Evolutionary conservation across 2,329 filamentous ascomycete genomes (phyloP), one percentile per base, ranked within the genome.

Genomic region (Dryadomyces quercus-mongolicae): DNA sequence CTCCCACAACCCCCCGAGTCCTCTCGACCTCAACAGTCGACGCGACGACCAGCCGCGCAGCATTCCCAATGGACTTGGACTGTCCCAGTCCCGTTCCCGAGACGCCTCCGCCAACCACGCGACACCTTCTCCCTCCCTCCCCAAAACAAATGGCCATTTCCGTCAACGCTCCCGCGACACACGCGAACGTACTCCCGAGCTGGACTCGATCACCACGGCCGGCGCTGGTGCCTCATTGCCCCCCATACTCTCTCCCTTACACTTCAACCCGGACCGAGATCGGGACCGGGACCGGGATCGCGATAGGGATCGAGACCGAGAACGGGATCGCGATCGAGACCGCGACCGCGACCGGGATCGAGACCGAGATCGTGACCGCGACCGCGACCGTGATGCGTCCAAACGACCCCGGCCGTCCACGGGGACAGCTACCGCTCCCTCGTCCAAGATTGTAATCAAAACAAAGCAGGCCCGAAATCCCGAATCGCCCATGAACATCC

Each of bases 401-500:
- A 55, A 58, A 25, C 46, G 51, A n/a, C 42, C 52, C 1, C 52
- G 56, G 21, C 38, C 62, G 10, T 12, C 25, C 63, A n/a, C n/a
- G 25, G 25, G 25, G 8, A 8, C 25, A 31, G 8, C 58, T 65
- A 60, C 63, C 61, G 57, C 61, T 64, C 52, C 61, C 62, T 59
- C 36, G 5, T 16, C 18, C 21, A 58, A 57, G 34, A 22, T 34
- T 1, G 15, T 22, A 8, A 5, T 46, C 22, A 58, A 53, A 25
- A 4, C 50, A 1, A 54, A 58, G 25, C 25, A 31, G 13, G 5
- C 51, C 5, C 60, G 61, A 2, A 76, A 70, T 60, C n/a, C 43
- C 1, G 22, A 51, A 1, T 62, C 67, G 1, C 63, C 68, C 0
- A 38, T 64, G 9, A 67, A 66, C 49, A 63, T 81, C 25, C 78